phyloP scores from a whole-genome alignment of 495 filamentous ascomycete genomes.

The Terfezia claveryi region DNA sequence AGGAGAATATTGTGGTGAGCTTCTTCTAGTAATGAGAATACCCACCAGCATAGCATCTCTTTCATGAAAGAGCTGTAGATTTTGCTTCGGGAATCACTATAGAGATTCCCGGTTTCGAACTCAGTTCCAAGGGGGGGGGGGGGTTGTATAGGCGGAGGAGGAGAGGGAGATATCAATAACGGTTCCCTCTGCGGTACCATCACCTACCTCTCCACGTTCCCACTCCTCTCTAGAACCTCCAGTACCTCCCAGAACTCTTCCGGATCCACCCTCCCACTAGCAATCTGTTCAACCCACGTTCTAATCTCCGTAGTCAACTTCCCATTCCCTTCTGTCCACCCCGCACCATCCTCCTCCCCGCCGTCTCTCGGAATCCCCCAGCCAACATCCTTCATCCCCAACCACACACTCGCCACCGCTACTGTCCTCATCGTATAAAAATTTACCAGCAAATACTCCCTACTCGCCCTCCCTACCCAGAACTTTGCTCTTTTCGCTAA shows the following conservation, averaged over 20 bases:
- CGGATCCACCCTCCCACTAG: not conserved
- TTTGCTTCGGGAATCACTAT: too few relatives aligned
- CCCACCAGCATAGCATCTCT: too few relatives aligned
- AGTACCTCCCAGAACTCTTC: not conserved
- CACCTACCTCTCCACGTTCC: not conserved
- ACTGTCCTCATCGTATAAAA: slow-evolving; percentile 23
- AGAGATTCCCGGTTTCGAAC: too few relatives aligned
- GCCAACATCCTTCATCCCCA: not conserved
- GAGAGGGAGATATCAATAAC: not conserved
- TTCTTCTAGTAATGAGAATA: too few relatives aligned
- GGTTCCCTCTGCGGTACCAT: not conserved
- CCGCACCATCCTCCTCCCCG: not conserved
- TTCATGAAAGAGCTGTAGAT: too few relatives aligned
- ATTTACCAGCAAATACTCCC: slow-evolving; percentile 1
- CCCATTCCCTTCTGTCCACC: not conserved
- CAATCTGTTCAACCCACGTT: not conserved
- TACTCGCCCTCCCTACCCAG: slow-evolving; percentile 10
- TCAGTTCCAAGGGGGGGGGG: too few relatives aligned
- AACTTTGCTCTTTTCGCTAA: slow-evolving; percentile 19
- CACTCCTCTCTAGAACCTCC: not conserved
- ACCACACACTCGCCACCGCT: slow-evolving; percentile 18
- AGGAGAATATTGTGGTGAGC: too few relatives aligned
- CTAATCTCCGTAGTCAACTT: not conserved
- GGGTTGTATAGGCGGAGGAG: not conserved
- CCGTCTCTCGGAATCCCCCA: not conserved